Conservation (phyloP, 257 asterid genomes). For the Vinca minor region DNA sequence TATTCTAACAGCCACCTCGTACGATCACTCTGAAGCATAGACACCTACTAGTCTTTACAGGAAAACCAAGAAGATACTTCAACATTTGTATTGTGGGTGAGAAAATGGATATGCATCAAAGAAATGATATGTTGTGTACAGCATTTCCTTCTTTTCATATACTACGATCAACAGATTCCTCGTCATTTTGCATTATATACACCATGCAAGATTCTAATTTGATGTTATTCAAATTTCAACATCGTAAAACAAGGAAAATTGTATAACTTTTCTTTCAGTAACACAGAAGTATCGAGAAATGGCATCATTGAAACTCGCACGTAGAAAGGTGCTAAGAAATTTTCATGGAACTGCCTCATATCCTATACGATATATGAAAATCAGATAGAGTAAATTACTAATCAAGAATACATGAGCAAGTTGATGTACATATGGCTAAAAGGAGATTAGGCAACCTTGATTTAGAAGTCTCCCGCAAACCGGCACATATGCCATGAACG, state of each 20-base stretch:
- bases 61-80: background rate
- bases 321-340: background rate
- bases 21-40: no score
- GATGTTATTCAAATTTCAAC: background rate
- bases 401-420: slow-evolving; percentile 6
- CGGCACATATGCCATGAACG: slow-evolving; percentile 54
- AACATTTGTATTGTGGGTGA: no score
- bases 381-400: background rate
- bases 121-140: background rate
- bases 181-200: background rate
- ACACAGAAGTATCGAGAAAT: no score
- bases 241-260: background rate
- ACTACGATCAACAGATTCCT: background rate
- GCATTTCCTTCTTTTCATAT: background rate
- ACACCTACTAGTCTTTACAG: no score
- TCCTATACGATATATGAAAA: background rate
- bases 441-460: slow-evolving; percentile 41
- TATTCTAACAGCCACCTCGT: no score
- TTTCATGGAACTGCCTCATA: background rate
- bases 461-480: slow-evolving; percentile 57
- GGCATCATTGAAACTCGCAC: background rate
- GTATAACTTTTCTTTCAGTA: background rate
- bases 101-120: no score
- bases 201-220: background rate
- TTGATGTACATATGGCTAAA: background rate